phyloP scores from a whole-genome alignment of 2,329 filamentous ascomycete species.

The Zasmidium angulare region DNA sequence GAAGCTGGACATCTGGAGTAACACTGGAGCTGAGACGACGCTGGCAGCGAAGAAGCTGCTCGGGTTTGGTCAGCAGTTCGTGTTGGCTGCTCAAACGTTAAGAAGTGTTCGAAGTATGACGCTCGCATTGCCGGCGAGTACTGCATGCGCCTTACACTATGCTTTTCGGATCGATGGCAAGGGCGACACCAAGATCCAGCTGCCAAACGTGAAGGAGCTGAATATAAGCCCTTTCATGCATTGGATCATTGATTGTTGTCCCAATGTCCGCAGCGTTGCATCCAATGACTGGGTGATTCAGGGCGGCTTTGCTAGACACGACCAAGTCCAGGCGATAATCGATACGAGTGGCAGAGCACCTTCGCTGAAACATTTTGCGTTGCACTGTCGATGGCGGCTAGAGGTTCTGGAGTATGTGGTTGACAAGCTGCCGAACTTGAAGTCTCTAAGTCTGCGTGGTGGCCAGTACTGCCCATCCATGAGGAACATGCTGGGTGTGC shows the following conservation, averaged over 20 bases:
- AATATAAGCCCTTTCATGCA: background rate
- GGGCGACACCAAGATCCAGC: background rate
- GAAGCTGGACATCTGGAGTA: conserved; percentile 2
- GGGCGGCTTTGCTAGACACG: background rate
- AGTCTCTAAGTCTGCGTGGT: background rate
- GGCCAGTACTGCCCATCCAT: background rate
- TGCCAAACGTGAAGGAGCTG: conserved; percentile 2
- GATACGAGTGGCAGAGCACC: background rate
- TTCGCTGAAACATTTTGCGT: background rate
- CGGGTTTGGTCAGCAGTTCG: background rate
- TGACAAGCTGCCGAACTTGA: background rate
- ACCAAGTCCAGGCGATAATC: background rate
- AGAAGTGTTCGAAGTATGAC: background rate
- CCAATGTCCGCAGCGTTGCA: background rate
- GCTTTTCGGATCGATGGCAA: background rate
- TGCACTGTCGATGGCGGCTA: background rate
- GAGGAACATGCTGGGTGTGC: background rate
- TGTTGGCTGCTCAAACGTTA: background rate
- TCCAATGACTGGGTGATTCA: conserved; percentile 4
- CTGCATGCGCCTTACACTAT: background rate
- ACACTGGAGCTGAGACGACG: background rate
- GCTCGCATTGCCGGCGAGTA: background rate
- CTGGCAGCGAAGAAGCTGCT: background rate
- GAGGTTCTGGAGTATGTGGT: background rate
- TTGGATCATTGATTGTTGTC: conserved; percentile 6